These are phyloP conservation scores for Lactarius psammicola DNA, from an alignment of 768 basidiomycete species.

Conservation along the genomic window DNA sequence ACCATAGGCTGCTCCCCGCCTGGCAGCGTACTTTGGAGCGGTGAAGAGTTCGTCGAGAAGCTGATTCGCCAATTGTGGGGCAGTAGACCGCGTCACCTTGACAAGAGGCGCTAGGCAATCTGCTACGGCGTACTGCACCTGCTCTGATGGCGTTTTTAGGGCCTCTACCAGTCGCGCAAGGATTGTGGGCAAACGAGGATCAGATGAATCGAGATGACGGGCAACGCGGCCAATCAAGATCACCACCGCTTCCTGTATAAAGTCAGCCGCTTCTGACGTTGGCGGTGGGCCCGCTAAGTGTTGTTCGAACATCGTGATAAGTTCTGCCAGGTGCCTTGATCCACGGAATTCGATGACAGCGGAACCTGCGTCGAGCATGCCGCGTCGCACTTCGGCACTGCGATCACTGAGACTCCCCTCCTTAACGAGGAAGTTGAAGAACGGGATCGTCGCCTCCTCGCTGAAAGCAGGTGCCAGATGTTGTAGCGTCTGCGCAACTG, in stretches of 20 bases:
- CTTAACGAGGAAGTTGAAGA: slow-evolving; percentile 86
- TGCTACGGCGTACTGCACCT: slow-evolving; percentile 94
- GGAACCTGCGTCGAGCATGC: slow-evolving; percentile 85
- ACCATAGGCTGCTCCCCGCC: slow-evolving; percentile 98
- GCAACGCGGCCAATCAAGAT: slow-evolving; percentile 94
- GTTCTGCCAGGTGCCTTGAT: slow-evolving; percentile 58
- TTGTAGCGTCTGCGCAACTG: slow-evolving; percentile 67
- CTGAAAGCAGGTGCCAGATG: slow-evolving; percentile 65
- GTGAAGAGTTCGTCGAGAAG: slow-evolving; percentile 76
- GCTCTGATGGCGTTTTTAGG: slow-evolving; percentile 90
- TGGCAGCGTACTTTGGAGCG: slow-evolving; percentile 81
- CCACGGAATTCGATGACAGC: slow-evolving; percentile 84
- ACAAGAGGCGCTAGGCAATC: slow-evolving; percentile 92
- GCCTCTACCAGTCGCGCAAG: slow-evolving; percentile 86
- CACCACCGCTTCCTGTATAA: slow-evolving; percentile 91
- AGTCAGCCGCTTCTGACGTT: slow-evolving; percentile 73
- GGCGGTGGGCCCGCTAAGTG: slow-evolving; percentile 53
- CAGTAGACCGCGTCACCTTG: slow-evolving; percentile 57
- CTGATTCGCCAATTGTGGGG: slow-evolving; percentile 65
- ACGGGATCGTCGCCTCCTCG: slow-evolving; percentile 54
- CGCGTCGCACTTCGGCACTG: slow-evolving; percentile 72
- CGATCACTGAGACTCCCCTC: slow-evolving; percentile 88
- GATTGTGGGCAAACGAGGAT: slow-evolving; percentile 74
- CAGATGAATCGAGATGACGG: slow-evolving; percentile 75
- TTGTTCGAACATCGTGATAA: slow-evolving; percentile 80